These are phyloP conservation scores for Physocladia obscura DNA, from an alignment of 192 early-diverging fungal genomes.

Conservation along the genomic window DNA sequence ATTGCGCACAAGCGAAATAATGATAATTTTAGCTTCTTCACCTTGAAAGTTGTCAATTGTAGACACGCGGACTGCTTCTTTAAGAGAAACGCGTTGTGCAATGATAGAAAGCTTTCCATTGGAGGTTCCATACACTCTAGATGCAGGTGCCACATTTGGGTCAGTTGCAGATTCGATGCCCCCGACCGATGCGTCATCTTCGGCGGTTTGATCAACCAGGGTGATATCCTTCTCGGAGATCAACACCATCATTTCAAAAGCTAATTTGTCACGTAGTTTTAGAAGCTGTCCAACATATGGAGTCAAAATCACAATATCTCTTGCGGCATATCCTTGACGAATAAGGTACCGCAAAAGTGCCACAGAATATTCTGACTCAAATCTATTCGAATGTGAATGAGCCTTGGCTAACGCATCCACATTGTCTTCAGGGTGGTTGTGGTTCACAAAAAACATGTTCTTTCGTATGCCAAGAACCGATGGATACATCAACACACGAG, in stretches of 20 bases:
- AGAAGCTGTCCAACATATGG: slow-evolving; percentile 44
- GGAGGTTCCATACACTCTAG: neutral
- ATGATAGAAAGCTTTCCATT: slow-evolving; percentile 3
- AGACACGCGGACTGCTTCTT: slow-evolving; percentile 25
- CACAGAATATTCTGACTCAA: slow-evolving; percentile 35
- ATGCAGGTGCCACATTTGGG: neutral
- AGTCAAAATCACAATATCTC: slow-evolving; percentile 37
- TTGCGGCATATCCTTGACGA: slow-evolving; percentile 30
- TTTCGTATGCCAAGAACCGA: slow-evolving; percentile 30
- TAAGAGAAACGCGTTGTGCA: slow-evolving; percentile 9
- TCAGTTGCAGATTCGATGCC: neutral
- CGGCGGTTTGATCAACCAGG: neutral
- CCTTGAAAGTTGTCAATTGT: slow-evolving; percentile 51
- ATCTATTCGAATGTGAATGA: slow-evolving; percentile 25
- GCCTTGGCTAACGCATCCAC: neutral
- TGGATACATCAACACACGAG: slow-evolving; percentile 11
- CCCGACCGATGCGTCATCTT: neutral
- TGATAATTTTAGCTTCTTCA: slow-evolving; percentile 42
- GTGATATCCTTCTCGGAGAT: slow-evolving; percentile 28
- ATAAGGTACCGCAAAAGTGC: slow-evolving; percentile 35
- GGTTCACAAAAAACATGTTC: slow-evolving; percentile 35
- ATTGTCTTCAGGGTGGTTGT: slow-evolving; percentile 27
- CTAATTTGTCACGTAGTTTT: slow-evolving; percentile 14
- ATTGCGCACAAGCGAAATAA: slow-evolving; percentile 38
- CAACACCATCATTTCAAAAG: slow-evolving; percentile 11